Evolutionary conservation across 1,284 basidiomycete genomes (phyloP), one percentile per base, ranked within the genome.

Genomic region (Neolentinus lepideus): DNA sequence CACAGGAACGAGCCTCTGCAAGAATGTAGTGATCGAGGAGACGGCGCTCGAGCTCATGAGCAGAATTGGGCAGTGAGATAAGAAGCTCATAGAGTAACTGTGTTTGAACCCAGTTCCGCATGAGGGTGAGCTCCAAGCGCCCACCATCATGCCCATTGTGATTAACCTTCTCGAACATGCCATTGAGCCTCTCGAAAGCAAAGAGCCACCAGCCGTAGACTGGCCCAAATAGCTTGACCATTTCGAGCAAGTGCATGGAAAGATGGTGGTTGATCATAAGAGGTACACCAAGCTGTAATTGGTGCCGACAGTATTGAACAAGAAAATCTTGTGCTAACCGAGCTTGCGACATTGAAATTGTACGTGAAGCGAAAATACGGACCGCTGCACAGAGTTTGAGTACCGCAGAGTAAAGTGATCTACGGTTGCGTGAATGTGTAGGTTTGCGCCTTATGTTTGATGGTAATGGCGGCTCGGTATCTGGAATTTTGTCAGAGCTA

Each of bases 141-240:
- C 71, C 69, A n/a, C 62, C 62, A 4, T 61, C 63, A 43, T 70
- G 68, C 1, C 69, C 67, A 58, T 73, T 73, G 16, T 53, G 57
- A 1, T 68, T 67, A n/a, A 73, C 66, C 24, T 66, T 64, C 52
- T 70, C 64, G 1, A 72, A 64, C 53, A 69, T 61, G 1, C 72
- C 66, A 57, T 72, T 73, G 59, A 69, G 69, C 1, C 67, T 55
- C 51, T 74, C 69, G 56, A 68, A 70, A 1, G 67, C 64, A 56
- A 70, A 73, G 0, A 71, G 59, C 70, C 70, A 73, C 69, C 69
- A 73, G 1, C 60, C 64, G 46, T 73, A 71, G 1, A 68, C 62
- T 4, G 72, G 71, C 2, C 69, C 69, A 58, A 65, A 70, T 3
- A 52, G 56, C n/a, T 60, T 35, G 53, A 72, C 62, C 47, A 70